These are phyloP conservation scores for Metschnikowia baotianmanensis DNA, from an alignment of 805 yeast genomes.

Conservation along the genomic window DNA sequence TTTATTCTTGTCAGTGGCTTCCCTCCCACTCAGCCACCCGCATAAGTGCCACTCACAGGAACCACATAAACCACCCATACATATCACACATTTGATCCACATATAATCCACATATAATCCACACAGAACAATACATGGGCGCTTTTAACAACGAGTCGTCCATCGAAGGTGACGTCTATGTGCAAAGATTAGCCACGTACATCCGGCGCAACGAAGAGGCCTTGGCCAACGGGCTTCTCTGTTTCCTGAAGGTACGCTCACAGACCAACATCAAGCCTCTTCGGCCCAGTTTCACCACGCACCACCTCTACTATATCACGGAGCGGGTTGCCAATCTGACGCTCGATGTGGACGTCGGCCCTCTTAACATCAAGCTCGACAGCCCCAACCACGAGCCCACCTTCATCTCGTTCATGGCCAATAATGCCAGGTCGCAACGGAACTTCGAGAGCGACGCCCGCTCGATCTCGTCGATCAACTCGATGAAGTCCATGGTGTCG, in stretches of 20 bases:
- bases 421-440: conserved; percentile 46
- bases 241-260: conserved; percentile 42
- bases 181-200: conserved; percentile 52
- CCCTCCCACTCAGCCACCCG: no score
- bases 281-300: conserved; percentile 56
- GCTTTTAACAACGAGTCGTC: conserved; percentile 30
- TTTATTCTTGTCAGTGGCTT: no score
- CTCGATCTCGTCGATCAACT: conserved; percentile 57
- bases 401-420: conserved; percentile 57
- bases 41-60: no score
- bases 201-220: conserved; percentile 56
- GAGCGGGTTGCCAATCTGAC: conserved; percentile 52
- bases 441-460: conserved; percentile 43
- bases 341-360: conserved; percentile 55
- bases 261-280: conserved; percentile 46
- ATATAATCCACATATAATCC: no score
- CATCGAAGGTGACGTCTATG: conserved; percentile 57
- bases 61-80: no score
- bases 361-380: conserved; percentile 58
- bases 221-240: conserved; percentile 55
- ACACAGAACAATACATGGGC: conserved; percentile 15
- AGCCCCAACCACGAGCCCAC: conserved; percentile 53
- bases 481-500: conserved; percentile 51
- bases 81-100: no score
- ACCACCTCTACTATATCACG: conserved; percentile 60